Base-by-base conservation (phyloP, 2,329 filamentous ascomycete species). In the Chaetomium sp. region DNA sequence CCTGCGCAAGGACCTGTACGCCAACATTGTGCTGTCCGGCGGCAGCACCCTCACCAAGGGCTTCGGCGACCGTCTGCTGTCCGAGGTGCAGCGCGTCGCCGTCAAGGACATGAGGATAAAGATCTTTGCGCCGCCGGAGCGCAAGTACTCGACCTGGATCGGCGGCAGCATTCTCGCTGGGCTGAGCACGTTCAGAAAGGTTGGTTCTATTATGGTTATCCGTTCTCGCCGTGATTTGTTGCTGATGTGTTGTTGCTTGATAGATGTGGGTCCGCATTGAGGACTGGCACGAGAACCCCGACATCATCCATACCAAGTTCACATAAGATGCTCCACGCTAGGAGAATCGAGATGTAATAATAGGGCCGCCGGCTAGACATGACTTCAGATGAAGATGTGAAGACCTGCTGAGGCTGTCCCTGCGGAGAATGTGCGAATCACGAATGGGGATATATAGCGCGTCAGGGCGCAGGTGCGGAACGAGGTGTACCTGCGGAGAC, bases 181-280 rank as follows among this genome's bases (percentile, higher is more conserved):
- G 7, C 80, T 99, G 78, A 98, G 94, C 82, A 99, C 95, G 62
- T 99, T 99, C 81, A 90, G 94, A 82, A 99, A 98, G 90, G 93
- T 95, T 78, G 4, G 62, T 27, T 25, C 2, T 19, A 7, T 76
- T 19, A 7, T 76, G 49, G 16, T 42, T 16, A 42, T n/a, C 16
- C 13, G 42, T 9, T 63, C 10, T 21, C n/a, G 21, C 42, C 29
- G 31, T n/a, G 16, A 10, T 21, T 8, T 27, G 16, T 19, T 51
- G 21, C 13, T 57, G 50, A 50, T 21, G 33, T 16, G 9, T 23
- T 65, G 50, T 38, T 65, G 50, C 33, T 65, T 12, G 57, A 61
- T 76, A 97, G 94, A 99, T 99, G 95, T 98, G 95, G 93, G 95
- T 99, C 74, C 97, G 93, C 79, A 94, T 97, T 76, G 95, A 98